Evolutionary conservation across 306 rosid genomes (phyloP).

Genomic region (Begonia peltatifolia): DNA sequence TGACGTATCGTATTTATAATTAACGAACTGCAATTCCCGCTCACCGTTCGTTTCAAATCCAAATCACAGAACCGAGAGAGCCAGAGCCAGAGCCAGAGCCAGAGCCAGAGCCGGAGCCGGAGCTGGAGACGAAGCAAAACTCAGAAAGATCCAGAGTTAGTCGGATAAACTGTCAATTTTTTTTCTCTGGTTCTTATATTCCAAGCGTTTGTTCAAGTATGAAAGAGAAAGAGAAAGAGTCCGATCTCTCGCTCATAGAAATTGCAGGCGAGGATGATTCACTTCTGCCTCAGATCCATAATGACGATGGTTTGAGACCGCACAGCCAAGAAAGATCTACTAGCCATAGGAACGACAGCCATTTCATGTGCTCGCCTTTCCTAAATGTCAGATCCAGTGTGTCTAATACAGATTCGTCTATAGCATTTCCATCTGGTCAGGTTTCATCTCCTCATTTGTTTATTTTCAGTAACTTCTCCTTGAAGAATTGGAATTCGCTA

Average conservation of each 20-base stretch:
- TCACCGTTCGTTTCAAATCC: conserved; percentile 29
- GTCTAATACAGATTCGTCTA: conserved; percentile 2
- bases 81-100: neutral
- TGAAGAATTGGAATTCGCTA: neutral
- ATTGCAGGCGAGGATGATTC: conserved; percentile 68
- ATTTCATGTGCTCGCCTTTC: conserved; percentile 69
- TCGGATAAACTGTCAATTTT: neutral
- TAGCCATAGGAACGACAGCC: conserved; percentile 5
- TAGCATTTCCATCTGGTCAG: conserved; percentile 28
- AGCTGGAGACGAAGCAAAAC: neutral
- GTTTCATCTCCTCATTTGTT: conserved; percentile 8
- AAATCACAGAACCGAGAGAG: conserved; percentile 2
- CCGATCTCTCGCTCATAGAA: conserved; percentile 57
- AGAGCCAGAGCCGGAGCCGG: neutral
- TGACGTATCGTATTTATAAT: no score
- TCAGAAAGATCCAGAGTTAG: neutral
- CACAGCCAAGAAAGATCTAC: neutral
- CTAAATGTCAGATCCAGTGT: conserved; percentile 28
- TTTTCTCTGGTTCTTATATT: neutral
- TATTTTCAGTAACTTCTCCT: neutral
- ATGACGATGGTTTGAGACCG: conserved; percentile 6
- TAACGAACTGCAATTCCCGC: conserved; percentile 28
- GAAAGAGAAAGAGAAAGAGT: conserved; percentile 7
- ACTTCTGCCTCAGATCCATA: conserved; percentile 22
- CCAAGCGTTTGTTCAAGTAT: neutral